Evolutionary conservation across 192 early-diverging fungal genomes (phyloP).

Genomic region (Backusella macrospora): DNA sequence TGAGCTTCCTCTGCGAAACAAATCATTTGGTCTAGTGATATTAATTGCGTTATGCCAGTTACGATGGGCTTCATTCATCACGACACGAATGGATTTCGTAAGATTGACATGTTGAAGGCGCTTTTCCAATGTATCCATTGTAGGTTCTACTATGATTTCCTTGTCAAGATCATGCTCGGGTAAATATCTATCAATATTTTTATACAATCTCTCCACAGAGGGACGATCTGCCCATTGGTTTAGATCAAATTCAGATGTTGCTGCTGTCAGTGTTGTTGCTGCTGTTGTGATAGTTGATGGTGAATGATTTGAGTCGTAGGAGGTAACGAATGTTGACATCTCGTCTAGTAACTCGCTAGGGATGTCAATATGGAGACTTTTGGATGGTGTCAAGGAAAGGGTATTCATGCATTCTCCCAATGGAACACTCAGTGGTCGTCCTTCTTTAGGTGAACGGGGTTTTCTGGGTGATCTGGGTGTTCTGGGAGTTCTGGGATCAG

Average conservation of each 20-base stretch:
- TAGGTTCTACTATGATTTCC: conserved; percentile 53
- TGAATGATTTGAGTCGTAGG: neutral
- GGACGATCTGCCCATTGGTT: conserved; percentile 59
- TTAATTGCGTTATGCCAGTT: conserved; percentile 33
- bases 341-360: neutral
- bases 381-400: neutral
- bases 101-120: conserved; percentile 29
- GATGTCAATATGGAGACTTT: conserved; percentile 11
- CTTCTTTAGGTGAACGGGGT: neutral
- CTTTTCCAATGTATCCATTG: conserved; percentile 17
- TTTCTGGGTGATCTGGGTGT: conserved; percentile 6
- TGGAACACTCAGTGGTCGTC: neutral
- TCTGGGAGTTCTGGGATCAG: conserved; percentile 7
- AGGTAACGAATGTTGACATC: neutral
- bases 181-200: conserved; percentile 73
- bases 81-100: conserved; percentile 56
- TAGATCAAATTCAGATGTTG: neutral
- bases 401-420: conserved; percentile 1
- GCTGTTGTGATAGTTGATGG: neutral
- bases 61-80: conserved; percentile 48
- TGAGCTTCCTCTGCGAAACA: conserved; percentile 47
- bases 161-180: conserved; percentile 76
- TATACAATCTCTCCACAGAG: conserved; percentile 63
- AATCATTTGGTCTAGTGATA: conserved; percentile 40
- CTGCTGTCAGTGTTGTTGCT: neutral